A percentile compares a stretch with the other conserved stretches of the same genome.
Evolutionary conservation across 345 rosid genomes (phyloP).

Genomic region (Brassica carinata): DNA sequence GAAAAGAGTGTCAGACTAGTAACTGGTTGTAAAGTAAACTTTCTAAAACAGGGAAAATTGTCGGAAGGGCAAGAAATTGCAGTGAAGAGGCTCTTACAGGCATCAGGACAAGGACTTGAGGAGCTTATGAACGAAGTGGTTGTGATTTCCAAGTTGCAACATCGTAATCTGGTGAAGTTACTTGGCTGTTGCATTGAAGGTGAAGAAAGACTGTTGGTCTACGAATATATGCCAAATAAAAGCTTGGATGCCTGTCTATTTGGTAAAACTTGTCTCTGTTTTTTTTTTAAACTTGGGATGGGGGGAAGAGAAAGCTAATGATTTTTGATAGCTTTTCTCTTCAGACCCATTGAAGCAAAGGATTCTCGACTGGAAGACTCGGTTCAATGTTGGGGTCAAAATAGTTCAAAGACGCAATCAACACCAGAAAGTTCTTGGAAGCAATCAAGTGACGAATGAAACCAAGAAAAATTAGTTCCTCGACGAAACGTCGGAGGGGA

Average conservation of each 20-base stretch:
- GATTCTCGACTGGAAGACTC: constrained; percentile 45
- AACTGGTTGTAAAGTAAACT: not conserved
- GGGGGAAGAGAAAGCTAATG: not conserved
- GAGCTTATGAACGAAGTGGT: constrained; percentile 64
- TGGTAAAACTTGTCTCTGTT: constrained; percentile 34
- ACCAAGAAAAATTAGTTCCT: too few relatives aligned
- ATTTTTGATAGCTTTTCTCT: not conserved
- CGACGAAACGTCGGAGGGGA: too few relatives aligned
- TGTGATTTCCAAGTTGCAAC: constrained; percentile 64
- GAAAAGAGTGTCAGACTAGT: constrained; percentile 9
- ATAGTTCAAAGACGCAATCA: too few relatives aligned
- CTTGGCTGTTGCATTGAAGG: constrained; percentile 60
- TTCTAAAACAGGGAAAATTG: constrained; percentile 50
- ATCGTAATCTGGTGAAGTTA: constrained; percentile 61
- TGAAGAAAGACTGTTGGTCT: constrained; percentile 59
- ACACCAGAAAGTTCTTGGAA: too few relatives aligned
- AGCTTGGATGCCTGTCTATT: constrained; percentile 49
- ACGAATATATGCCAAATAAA: constrained; percentile 53
- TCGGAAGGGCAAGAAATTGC: constrained; percentile 52
- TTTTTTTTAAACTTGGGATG: not conserved
- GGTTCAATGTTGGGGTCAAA: constrained; percentile 2
- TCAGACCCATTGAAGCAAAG: constrained; percentile 37
- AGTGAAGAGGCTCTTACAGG: constrained; percentile 56
- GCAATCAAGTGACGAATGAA: too few relatives aligned
- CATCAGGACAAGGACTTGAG: constrained; percentile 59